A percentile compares a stretch with the other conserved stretches of the same genome.
Conservation (phyloP, 2,329 filamentous ascomycete genomes). For the Aspergillus latus region DNA sequence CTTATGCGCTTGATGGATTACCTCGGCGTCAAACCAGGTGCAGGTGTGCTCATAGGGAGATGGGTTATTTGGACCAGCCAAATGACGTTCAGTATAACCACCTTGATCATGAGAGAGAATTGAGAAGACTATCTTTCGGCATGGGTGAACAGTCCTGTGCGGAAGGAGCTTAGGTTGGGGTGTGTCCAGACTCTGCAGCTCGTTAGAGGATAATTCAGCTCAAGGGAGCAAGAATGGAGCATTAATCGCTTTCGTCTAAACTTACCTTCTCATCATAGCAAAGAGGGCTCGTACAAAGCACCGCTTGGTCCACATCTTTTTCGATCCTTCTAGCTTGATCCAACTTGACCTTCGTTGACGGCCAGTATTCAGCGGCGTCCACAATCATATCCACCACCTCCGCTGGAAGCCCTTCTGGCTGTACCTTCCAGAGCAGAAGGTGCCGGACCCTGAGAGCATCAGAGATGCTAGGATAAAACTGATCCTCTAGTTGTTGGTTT, state of each 20-base stretch:
- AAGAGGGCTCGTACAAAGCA: conserved; percentile 37
- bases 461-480: conserved; percentile 30
- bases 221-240: not conserved
- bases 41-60: conserved; percentile 34
- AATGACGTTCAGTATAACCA: conserved; percentile 3
- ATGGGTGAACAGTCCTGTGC: conserved; percentile 37
- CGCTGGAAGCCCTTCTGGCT: conserved; percentile 28
- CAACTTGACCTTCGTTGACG: conserved; percentile 25
- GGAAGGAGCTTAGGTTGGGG: conserved; percentile 28
- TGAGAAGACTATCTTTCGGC: conserved; percentile 40
- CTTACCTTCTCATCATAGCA: conserved; percentile 34
- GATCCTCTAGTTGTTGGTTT: conserved; percentile 2
- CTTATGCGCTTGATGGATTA: conserved; percentile 29
- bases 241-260: not conserved
- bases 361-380: conserved; percentile 40
- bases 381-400: conserved; percentile 43
- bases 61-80: conserved; percentile 4
- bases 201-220: not conserved
- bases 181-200: conserved; percentile 15
- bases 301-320: conserved; percentile 35
- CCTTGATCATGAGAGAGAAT: conserved; percentile 40
- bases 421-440: conserved; percentile 29
- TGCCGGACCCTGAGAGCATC: conserved; percentile 37
- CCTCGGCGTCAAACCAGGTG: conserved; percentile 42
- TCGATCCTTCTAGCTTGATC: conserved; percentile 23